Evolutionary conservation across 371 early-diverging fungal genomes (phyloP).

Genomic region (Haplosporangium sp.): DNA sequence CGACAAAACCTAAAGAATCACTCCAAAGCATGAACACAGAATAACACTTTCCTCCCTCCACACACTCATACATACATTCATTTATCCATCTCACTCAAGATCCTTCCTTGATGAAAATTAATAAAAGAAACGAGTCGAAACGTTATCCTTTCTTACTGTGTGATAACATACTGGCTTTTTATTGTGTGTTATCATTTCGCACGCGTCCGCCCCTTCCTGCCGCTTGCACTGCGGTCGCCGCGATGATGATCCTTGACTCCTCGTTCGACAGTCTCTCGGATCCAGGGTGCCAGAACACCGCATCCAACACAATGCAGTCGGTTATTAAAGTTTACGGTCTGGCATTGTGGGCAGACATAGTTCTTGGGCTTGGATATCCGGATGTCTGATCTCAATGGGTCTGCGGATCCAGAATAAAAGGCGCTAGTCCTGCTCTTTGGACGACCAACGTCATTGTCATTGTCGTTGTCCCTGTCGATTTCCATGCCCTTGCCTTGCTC

Average conservation of each 20-base stretch:
- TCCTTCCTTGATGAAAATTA: too few relatives aligned
- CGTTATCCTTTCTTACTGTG: too few relatives aligned
- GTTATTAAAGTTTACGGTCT: slow-evolving; percentile 31
- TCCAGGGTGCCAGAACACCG: slow-evolving; percentile 30
- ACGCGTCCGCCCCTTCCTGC: too few relatives aligned
- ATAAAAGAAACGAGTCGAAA: too few relatives aligned
- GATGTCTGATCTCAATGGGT: slow-evolving; percentile 13
- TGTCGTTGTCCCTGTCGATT: too few relatives aligned
- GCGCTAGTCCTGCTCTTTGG: not conserved
- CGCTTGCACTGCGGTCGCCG: not conserved
- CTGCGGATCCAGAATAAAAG: too few relatives aligned
- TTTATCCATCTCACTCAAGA: not conserved
- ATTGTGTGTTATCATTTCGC: too few relatives aligned
- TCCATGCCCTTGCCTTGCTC: too few relatives aligned
- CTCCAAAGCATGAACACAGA: not conserved
- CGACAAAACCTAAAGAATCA: slow-evolving; percentile 13
- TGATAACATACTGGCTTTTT: too few relatives aligned
- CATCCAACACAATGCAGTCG: slow-evolving; percentile 41
- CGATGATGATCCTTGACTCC: not conserved
- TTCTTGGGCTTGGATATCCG: slow-evolving; percentile 38
- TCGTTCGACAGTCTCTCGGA: slow-evolving; percentile 3
- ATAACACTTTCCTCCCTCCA: not conserved
- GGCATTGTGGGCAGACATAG: slow-evolving; percentile 38
- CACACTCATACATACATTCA: not conserved
- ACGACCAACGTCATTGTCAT: not conserved